Evolutionary conservation across 2,329 filamentous ascomycete species (phyloP).

Genomic region (Trichophyton mentagrophytes): DNA sequence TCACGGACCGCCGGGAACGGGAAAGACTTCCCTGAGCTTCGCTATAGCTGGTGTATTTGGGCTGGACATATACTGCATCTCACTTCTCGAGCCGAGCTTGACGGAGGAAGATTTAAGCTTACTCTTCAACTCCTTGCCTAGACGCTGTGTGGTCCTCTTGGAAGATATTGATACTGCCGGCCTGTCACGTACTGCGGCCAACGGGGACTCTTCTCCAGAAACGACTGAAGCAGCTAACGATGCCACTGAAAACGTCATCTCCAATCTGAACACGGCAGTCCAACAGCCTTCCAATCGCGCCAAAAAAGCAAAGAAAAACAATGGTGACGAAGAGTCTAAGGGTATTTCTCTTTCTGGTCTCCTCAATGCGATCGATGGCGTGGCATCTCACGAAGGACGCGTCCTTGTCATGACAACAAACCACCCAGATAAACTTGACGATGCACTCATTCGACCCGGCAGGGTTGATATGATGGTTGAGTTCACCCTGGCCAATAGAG

Average conservation of each 20-base stretch:
- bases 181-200: constrained; percentile 25
- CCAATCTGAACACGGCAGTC: not conserved
- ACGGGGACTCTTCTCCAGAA: not conserved
- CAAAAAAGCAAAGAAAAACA: constrained; percentile 11
- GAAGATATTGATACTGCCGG: constrained; percentile 60
- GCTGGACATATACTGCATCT: constrained; percentile 54
- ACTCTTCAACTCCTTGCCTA: constrained; percentile 49
- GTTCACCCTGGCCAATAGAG: constrained; percentile 24
- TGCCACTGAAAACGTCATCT: constrained; percentile 32
- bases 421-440: constrained; percentile 50
- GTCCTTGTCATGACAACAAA: constrained; percentile 67
- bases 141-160: constrained; percentile 52
- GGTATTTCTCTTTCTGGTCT: constrained; percentile 54
- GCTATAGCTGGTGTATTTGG: constrained; percentile 54
- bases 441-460: constrained; percentile 52
- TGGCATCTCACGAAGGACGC: constrained; percentile 55
- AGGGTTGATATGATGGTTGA: constrained; percentile 43
- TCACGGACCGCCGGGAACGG: constrained; percentile 92
- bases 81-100: constrained; percentile 47
- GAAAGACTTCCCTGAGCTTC: constrained; percentile 79
- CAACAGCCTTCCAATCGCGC: not conserved
- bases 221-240: not conserved
- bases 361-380: constrained; percentile 58
- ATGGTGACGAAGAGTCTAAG: constrained; percentile 9
- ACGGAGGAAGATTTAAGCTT: constrained; percentile 49